Percentiles rank a stretch among this genome's conserved stretches.
These are phyloP conservation scores for Nicotiana sylvestris DNA, from an alignment of 257 asterid genomes.

Conservation along the genomic window DNA sequence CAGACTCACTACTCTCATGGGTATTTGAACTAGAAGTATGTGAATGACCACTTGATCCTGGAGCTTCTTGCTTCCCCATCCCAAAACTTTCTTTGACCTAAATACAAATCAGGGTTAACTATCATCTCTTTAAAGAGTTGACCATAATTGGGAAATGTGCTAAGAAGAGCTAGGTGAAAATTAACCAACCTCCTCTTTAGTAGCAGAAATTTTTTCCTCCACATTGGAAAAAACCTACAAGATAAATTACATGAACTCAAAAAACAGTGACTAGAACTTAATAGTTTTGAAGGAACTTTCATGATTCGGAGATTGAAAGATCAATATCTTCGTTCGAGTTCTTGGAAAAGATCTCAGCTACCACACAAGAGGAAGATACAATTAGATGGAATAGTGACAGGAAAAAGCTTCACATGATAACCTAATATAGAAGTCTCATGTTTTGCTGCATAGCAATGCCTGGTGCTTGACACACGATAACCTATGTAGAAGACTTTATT, in stretches of 20 bases:
- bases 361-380: background rate
- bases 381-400: background rate
- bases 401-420: background rate
- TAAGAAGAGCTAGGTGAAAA: conserved; percentile 10
- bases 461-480: background rate
- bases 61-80: conserved; percentile 60
- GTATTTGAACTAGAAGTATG: conserved; percentile 24
- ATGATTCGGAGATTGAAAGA: background rate
- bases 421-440: background rate
- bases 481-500: background rate
- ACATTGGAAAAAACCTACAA: conserved; percentile 68
- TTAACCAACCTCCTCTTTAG: conserved; percentile 78
- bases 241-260: conserved; percentile 18
- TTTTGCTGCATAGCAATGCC: background rate
- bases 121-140: background rate
- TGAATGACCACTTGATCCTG: conserved; percentile 34
- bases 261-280: conserved; percentile 11
- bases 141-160: background rate
- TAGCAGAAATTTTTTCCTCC: conserved; percentile 74
- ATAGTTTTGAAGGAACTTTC: background rate
- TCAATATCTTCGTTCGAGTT: background rate
- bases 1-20: conserved; percentile 36
- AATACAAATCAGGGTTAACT: conserved; percentile 2
- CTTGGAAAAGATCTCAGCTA: background rate
- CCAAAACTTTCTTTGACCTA: conserved; percentile 79